A percentile compares a stretch with the other conserved stretches of the same genome.
Evolutionary conservation across 140 eudicot species (phyloP).

Genomic region (Oenanthe javanica): DNA sequence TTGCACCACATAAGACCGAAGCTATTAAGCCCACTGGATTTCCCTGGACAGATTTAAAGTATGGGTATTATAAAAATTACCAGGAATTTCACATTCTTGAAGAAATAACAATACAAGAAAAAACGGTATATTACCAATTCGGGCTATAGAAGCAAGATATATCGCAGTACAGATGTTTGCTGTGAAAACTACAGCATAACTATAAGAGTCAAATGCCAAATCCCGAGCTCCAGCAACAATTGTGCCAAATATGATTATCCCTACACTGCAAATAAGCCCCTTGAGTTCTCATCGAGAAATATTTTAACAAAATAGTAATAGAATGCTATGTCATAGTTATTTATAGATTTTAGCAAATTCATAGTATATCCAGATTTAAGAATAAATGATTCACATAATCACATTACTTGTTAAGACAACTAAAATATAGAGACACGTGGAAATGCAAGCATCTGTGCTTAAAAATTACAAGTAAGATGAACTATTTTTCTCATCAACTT

Average conservation of each 20-base stretch:
- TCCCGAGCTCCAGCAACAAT: slow-evolving; percentile 78
- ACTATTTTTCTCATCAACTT: not conserved
- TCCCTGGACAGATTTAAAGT: not conserved
- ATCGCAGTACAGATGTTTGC: slow-evolving; percentile 6
- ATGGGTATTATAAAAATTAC: not conserved
- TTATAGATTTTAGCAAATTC: not conserved
- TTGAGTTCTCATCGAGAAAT: slow-evolving; percentile 2
- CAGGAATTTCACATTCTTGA: not conserved
- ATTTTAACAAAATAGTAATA: not conserved
- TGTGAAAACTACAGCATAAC: slow-evolving; percentile 20
- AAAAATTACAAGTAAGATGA: not conserved
- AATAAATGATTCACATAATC: not conserved
- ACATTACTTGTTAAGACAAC: not conserved
- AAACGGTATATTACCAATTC: slow-evolving; percentile 28
- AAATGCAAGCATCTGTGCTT: not conserved
- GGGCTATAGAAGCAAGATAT: slow-evolving; percentile 3
- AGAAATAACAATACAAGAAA: not conserved
- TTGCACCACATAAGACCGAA: slow-evolving; percentile 3
- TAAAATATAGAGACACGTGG: not conserved
- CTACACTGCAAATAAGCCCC: slow-evolving; percentile 51
- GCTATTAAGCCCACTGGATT: slow-evolving; percentile 1
- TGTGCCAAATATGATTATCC: slow-evolving; percentile 66
- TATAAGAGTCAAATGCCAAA: slow-evolving; percentile 63
- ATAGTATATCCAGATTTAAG: not conserved
- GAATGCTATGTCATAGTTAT: too few relatives aligned